phyloP scores from a whole-genome alignment of 2,329 filamentous ascomycete genomes.

The Chaetomium globosum region DNA sequence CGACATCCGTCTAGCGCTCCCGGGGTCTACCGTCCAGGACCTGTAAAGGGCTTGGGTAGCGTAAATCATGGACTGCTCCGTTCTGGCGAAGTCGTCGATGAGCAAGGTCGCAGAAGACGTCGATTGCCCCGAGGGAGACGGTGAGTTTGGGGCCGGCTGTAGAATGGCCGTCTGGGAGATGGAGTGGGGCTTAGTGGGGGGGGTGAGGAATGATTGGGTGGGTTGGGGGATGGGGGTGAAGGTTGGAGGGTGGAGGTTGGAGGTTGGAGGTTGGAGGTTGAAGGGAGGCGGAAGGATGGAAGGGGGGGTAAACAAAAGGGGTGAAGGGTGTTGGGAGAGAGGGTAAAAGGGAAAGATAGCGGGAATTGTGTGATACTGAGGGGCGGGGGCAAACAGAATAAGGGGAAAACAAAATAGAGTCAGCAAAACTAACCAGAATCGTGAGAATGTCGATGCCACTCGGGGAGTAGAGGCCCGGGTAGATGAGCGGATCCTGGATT shows the following conservation, averaged over 20 bases:
- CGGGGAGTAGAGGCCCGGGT: constrained; percentile 58
- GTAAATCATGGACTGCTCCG: too few species aligned
- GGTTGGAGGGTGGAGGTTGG: neutral
- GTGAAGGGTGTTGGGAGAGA: neutral
- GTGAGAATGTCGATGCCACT: constrained; percentile 60
- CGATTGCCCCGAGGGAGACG: constrained; percentile 78
- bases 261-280: neutral
- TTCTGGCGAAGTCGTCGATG: too few species aligned
- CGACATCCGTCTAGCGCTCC: too few species aligned
- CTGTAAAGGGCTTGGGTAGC: too few species aligned
- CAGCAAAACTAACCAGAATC: constrained; percentile 51
- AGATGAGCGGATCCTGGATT: constrained; percentile 54
- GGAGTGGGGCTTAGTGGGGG: too few species aligned
- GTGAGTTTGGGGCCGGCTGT: constrained; percentile 38
- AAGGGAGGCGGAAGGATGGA: neutral
- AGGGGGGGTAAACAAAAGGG: neutral
- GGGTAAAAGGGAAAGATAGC: neutral
- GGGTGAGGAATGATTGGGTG: too few species aligned
- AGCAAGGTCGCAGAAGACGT: constrained; percentile 82
- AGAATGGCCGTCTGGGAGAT: constrained; percentile 21
- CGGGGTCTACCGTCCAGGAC: too few species aligned
- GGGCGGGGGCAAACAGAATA: neutral
- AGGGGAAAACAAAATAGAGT: neutral
- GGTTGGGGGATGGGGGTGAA: neutral
- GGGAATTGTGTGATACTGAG: neutral